Evolutionary conservation across 768 basidiomycete genomes (phyloP).

Genomic region (Udeniomyces megalosporus): DNA sequence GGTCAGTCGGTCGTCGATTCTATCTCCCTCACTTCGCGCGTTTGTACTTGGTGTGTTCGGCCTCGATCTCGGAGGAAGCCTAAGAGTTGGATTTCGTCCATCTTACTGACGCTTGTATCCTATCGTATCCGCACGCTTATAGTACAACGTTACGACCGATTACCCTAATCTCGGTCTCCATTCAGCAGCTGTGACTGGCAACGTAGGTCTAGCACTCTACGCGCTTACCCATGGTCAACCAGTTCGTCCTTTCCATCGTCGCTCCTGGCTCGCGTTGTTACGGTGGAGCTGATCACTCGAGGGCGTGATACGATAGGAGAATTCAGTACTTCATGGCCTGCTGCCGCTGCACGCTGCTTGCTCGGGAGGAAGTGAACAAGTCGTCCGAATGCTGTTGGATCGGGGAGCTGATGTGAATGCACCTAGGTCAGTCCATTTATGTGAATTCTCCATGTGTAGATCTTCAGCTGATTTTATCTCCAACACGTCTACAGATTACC

Average conservation of each 20-base stretch:
- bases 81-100: no score
- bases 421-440: conserved; percentile 45
- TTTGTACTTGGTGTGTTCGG: no score
- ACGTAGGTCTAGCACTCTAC: conserved; percentile 67
- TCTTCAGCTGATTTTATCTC: conserved; percentile 37
- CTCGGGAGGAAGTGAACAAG: conserved; percentile 72
- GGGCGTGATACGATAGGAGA: conserved; percentile 24
- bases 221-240: conserved; percentile 89
- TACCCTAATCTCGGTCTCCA: conserved; percentile 37
- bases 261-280: background rate
- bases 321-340: conserved; percentile 87
- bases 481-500: conserved; percentile 24
- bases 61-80: no score
- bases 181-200: conserved; percentile 42
- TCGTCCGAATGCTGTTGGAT: conserved; percentile 77
- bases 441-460: conserved; percentile 10
- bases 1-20: no score
- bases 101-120: no score
- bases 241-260: conserved; percentile 31
- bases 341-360: conserved; percentile 92
- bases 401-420: conserved; percentile 97
- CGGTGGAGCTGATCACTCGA: background rate
- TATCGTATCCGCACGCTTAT: no score
- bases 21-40: no score
- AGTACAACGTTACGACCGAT: conserved; percentile 39